Conservation (phyloP, 768 basidiomycete genomes). For the Russula brevipes region DNA sequence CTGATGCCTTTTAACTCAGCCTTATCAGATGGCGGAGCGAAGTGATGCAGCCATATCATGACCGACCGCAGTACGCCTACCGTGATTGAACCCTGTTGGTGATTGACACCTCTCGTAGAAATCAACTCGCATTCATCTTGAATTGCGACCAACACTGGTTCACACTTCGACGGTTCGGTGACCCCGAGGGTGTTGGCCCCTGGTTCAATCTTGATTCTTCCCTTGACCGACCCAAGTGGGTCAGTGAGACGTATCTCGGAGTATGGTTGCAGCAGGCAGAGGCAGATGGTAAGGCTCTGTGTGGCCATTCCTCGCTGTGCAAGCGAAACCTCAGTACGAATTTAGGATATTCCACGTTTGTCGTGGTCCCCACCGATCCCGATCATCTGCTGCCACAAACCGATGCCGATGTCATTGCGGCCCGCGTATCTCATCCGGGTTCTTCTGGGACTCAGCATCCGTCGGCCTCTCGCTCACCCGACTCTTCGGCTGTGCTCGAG, state of each 20-base stretch:
- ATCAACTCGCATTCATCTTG: constrained; percentile 81
- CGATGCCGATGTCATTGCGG: constrained; percentile 67
- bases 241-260: constrained; percentile 74
- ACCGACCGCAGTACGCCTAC: constrained; percentile 64
- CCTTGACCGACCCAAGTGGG: constrained; percentile 67
- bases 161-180: constrained; percentile 76
- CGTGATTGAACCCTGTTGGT: constrained; percentile 6
- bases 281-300: constrained; percentile 53
- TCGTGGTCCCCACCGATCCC: constrained; percentile 59
- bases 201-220: constrained; percentile 92
- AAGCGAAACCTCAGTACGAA: constrained; percentile 6
- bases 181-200: constrained; percentile 50
- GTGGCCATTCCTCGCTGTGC: background rate
- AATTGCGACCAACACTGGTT: constrained; percentile 89
- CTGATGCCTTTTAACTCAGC: constrained; percentile 35
- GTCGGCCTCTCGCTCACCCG: constrained; percentile 12
- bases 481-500: constrained; percentile 42
- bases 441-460: constrained; percentile 29
- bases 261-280: constrained; percentile 88
- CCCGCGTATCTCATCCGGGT: constrained; percentile 53
- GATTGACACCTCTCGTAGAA: constrained; percentile 38
- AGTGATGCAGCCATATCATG: constrained; percentile 70
- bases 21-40: constrained; percentile 83
- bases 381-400: constrained; percentile 54
- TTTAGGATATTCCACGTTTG: constrained; percentile 80